Evolutionary conservation across 345 rosid species (phyloP).

Genomic region (Eucalyptus melliodora): DNA sequence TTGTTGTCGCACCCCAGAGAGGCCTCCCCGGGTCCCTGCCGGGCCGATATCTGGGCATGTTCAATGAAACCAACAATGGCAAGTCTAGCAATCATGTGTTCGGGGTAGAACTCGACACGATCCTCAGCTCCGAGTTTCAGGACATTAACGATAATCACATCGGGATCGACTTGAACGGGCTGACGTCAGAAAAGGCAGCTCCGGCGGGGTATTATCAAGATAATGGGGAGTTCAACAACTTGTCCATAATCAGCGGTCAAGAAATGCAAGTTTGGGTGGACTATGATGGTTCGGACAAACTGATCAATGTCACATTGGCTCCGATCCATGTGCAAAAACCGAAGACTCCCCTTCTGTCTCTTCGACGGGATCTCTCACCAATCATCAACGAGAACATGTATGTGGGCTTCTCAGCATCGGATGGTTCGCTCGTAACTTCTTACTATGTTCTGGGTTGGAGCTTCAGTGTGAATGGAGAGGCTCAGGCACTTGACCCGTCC

Average conservation of each 20-base stretch:
- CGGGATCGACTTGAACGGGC: constrained; percentile 43
- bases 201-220: constrained; percentile 26
- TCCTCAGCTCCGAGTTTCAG: constrained; percentile 16
- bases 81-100: constrained; percentile 29
- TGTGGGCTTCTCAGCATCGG: constrained; percentile 72
- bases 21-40: constrained; percentile 19
- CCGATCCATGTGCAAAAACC: constrained; percentile 26
- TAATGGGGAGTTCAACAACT: neutral
- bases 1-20: constrained; percentile 42
- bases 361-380: constrained; percentile 22
- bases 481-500: constrained; percentile 25
- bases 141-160: constrained; percentile 42
- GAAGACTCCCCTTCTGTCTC: constrained; percentile 21
- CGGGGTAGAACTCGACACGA: constrained; percentile 46
- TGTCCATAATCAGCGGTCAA: constrained; percentile 9
- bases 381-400: constrained; percentile 19
- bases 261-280: constrained; percentile 49
- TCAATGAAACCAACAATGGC: constrained; percentile 22
- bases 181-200: constrained; percentile 11
- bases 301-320: constrained; percentile 32
- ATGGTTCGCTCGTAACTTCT: constrained; percentile 4
- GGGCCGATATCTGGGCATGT: constrained; percentile 35
- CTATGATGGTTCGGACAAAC: constrained; percentile 14
- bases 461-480: constrained; percentile 28
- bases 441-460: constrained; percentile 69